Evolutionary conservation across 2,329 filamentous ascomycete species (phyloP).

Genomic region (Colletotrichum sp.): DNA sequence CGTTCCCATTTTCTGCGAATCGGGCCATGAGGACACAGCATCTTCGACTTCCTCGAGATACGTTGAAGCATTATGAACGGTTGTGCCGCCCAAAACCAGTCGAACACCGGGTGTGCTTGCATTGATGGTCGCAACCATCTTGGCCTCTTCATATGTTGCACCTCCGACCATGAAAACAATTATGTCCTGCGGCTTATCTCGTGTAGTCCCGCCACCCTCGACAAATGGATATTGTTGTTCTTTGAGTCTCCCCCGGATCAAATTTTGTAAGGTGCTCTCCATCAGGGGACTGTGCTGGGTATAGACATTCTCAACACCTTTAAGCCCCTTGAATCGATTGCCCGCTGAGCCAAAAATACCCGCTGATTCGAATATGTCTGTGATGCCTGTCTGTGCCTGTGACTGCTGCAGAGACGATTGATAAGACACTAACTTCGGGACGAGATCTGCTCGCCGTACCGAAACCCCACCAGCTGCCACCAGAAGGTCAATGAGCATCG

Average conservation of each 20-base stretch:
- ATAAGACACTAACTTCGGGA: slow-evolving; percentile 83
- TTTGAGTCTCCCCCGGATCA: slow-evolving; percentile 88
- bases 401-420: slow-evolving; percentile 85
- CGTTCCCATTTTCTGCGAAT: slow-evolving; percentile 43
- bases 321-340: slow-evolving; percentile 89
- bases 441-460: slow-evolving; percentile 75
- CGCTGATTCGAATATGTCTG: slow-evolving; percentile 89
- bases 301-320: slow-evolving; percentile 98
- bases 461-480: slow-evolving; percentile 83
- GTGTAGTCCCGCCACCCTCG: slow-evolving; percentile 83
- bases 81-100: slow-evolving; percentile 88
- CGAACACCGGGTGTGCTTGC: slow-evolving; percentile 86
- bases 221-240: slow-evolving; percentile 93
- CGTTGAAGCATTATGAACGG: slow-evolving; percentile 83
- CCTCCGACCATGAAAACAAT: slow-evolving; percentile 95
- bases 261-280: slow-evolving; percentile 85
- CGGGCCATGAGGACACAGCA: slow-evolving; percentile 85
- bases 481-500: slow-evolving; percentile 86
- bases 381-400: slow-evolving; percentile 77
- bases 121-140: slow-evolving; percentile 94
- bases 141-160: slow-evolving; percentile 95
- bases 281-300: slow-evolving; percentile 93
- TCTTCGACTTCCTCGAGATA: slow-evolving; percentile 94
- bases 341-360: slow-evolving; percentile 91
- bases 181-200: slow-evolving; percentile 96